Evolutionary conservation across 2,329 filamentous ascomycete species (phyloP).

Genomic region (Dactylellina leptospora): DNA sequence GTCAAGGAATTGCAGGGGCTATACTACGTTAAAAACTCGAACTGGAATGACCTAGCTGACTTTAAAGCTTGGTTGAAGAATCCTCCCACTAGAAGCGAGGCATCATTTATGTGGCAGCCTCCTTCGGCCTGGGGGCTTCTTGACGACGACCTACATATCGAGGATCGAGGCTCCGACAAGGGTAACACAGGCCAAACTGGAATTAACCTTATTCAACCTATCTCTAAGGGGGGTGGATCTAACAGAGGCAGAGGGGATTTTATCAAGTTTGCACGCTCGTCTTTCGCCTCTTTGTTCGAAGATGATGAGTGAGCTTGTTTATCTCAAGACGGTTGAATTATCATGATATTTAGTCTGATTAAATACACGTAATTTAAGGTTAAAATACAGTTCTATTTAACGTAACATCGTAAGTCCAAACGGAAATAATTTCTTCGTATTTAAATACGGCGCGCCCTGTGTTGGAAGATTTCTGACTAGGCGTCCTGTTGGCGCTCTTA

Average conservation of each 20-base stretch:
- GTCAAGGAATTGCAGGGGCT: conserved; percentile 11
- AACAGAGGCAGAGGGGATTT: conserved; percentile 14
- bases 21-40: conserved; percentile 39
- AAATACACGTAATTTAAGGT: too few species aligned
- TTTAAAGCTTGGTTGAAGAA: conserved; percentile 24
- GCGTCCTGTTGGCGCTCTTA: too few species aligned
- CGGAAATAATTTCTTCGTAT: too few species aligned
- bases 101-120: conserved; percentile 21
- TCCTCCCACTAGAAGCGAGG: conserved; percentile 4
- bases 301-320: not conserved
- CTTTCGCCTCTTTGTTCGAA: conserved; percentile 30
- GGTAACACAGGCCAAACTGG: too few species aligned
- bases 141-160: conserved; percentile 4
- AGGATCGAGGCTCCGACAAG: not conserved
- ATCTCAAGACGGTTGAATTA: too few species aligned
- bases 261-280: conserved; percentile 22
- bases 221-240: too few species aligned
- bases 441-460: too few species aligned
- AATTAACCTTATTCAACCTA: too few species aligned
- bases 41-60: conserved; percentile 32
- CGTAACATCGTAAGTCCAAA: too few species aligned
- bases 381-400: too few species aligned
- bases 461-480: too few species aligned
- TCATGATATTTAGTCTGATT: too few species aligned
- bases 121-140: conserved; percentile 25